Evolutionary conservation across 23 red algal species (phyloP).

Genomic region (Gracilaria vermiculophylla): DNA sequence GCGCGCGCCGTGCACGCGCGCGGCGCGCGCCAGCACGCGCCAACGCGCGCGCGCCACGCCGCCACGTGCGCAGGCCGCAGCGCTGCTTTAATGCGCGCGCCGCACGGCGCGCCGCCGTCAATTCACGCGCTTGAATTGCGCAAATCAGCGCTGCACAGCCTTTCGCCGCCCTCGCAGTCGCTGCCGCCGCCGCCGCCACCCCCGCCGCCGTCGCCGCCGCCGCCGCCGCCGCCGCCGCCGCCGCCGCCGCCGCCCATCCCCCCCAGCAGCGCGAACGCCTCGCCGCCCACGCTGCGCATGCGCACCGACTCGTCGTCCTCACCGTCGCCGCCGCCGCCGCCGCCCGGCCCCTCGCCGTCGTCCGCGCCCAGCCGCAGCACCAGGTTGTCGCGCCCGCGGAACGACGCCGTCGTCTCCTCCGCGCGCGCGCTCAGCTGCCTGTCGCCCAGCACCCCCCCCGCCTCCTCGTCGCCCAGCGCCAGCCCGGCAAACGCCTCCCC

Average conservation of each 20-base stretch:
- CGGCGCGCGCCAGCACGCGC: background rate
- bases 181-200: background rate
- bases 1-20: background rate
- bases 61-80: background rate
- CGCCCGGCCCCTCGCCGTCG: background rate
- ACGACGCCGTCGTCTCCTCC: background rate
- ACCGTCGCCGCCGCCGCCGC: background rate
- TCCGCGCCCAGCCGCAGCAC: background rate
- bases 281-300: slow-evolving; percentile 62
- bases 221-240: background rate
- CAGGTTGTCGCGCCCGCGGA: slow-evolving; percentile 60
- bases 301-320: slow-evolving; percentile 22
- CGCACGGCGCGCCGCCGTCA: background rate
- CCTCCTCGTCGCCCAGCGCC: background rate
- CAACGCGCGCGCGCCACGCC: background rate
- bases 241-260: background rate
- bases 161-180: too few species aligned
- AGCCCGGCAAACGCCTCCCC: slow-evolving; percentile 73
- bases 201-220: background rate
- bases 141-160: background rate
- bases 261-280: slow-evolving; percentile 65
- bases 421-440: background rate
- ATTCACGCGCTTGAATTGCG: too few species aligned
- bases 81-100: background rate
- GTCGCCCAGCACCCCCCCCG: background rate